Base-by-base conservation (phyloP, 805 yeast species). In the Ogataea thermomethanolica region DNA sequence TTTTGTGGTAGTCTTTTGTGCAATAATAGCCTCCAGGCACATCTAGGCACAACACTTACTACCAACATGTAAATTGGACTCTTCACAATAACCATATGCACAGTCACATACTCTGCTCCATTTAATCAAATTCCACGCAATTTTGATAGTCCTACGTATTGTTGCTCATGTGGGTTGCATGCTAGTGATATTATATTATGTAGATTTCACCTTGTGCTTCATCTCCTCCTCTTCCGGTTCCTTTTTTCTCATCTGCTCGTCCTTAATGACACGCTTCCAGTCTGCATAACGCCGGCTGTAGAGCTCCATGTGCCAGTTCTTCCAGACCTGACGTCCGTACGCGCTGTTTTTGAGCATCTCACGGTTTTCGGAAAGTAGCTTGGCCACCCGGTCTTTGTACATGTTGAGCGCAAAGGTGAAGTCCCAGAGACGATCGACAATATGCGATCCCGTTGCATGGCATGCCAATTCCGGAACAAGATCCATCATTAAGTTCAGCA, bases 311-410 rank as follows among this genome's bases (percentile, higher is more conserved):
- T 75, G 66, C 97, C 97, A 93, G 61, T 91, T 91, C 59, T 83
- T 86, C 98, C 97, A 93, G 1, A 93, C 98, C 53, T 79, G 73
- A 57, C 82, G 78, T 25, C 99, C 99, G 56, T 91, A 93, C 9
- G 70, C 75, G 56, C 95, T 85, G 45, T 81, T 87, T 66, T 93
- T 89, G 31, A 93, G 84, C 45, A 73, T 70, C 27, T 77, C 82
- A 28, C 81, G 74, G 30, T 80, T 74, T 12, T 67, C 71, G 21
- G 67, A 54, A 44, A 91, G 65, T 44, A 80, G 81, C 17, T 73
- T 72, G 0, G 95, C 96, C 45, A 91, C 74, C 50, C 91, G 74
- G 58, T 91, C 98, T 52, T 95, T 84, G 61, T 83, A 87, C 70
- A 83, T 78, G 43, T 87, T 87, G 56, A 90, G 70, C 41, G 81